These are phyloP conservation scores for Sicyos baderoa DNA, from an alignment of 306 rosid species.

Conservation along the genomic window DNA sequence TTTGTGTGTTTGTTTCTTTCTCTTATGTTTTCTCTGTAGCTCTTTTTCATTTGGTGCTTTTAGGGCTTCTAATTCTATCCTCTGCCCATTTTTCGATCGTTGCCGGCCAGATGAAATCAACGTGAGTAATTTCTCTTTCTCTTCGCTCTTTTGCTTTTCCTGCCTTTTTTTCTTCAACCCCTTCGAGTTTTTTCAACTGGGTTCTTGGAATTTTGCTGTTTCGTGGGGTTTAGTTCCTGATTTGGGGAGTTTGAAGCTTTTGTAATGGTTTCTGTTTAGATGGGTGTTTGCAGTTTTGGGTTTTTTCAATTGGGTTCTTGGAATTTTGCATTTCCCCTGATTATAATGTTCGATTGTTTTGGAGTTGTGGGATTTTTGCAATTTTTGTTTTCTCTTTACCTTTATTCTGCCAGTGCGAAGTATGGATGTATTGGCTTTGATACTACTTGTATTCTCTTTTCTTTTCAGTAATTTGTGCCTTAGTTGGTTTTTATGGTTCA, in stretches of 20 bases:
- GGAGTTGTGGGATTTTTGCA: not conserved
- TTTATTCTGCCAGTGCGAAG: not conserved
- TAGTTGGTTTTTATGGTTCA: not conserved
- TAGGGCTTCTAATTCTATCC: conserved; percentile 35
- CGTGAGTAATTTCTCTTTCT: not conserved
- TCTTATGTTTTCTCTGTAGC: conserved; percentile 21
- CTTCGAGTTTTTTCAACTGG: not conserved
- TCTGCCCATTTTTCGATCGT: conserved; percentile 21
- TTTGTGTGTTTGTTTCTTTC: conserved; percentile 19
- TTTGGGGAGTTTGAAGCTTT: not conserved
- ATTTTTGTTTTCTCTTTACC: not conserved
- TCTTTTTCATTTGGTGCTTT: conserved; percentile 33
- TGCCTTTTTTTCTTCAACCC: not conserved
- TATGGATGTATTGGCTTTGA: not conserved
- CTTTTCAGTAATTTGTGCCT: not conserved
- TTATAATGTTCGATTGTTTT: not conserved
- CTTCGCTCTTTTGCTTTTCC: not conserved
- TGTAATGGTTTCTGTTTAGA: not conserved
- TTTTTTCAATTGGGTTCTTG: not conserved
- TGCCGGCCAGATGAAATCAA: not conserved
- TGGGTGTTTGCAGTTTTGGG: not conserved
- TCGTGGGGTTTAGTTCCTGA: not conserved
- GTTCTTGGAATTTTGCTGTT: conserved; percentile 9
- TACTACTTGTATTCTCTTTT: not conserved
- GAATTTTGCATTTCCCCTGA: conserved; percentile 2